Conservation (phyloP, 73 alveolate species). For the Paramecium primaurelia region DNA sequence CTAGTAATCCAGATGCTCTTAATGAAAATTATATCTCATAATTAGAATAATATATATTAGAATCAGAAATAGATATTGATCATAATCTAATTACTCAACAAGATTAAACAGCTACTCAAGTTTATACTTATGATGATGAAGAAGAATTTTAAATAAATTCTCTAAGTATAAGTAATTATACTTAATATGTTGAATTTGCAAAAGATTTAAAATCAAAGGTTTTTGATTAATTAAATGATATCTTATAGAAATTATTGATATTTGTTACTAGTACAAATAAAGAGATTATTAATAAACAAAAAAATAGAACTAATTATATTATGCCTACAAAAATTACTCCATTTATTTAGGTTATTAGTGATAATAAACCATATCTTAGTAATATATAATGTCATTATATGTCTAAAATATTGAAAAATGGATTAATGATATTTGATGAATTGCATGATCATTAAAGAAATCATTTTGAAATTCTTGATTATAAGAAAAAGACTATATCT, state of each 20-base stretch:
- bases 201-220: background rate
- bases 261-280: background rate
- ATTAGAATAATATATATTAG: background rate
- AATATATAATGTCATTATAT: conserved; percentile 15
- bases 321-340: background rate
- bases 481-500: background rate
- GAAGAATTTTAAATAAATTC: conserved; percentile 11
- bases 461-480: conserved; percentile 28
- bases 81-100: background rate
- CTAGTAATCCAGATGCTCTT: background rate
- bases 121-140: conserved; percentile 37
- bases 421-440: conserved; percentile 32
- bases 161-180: background rate
- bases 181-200: conserved; percentile 10
- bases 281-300: background rate
- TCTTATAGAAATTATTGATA: background rate
- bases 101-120: conserved; percentile 16
- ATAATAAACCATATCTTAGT: background rate
- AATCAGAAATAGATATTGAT: background rate
- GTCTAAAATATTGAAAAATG: conserved; percentile 7
- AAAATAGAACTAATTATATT: background rate
- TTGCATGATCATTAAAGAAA: conserved; percentile 23
- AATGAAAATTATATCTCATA: background rate
- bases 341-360: background rate
- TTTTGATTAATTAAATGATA: background rate